A percentile compares a stretch with the other conserved stretches of the same genome.
Evolutionary conservation across 345 rosid species (phyloP).

Genomic region (Eucalyptus cloeziana): DNA sequence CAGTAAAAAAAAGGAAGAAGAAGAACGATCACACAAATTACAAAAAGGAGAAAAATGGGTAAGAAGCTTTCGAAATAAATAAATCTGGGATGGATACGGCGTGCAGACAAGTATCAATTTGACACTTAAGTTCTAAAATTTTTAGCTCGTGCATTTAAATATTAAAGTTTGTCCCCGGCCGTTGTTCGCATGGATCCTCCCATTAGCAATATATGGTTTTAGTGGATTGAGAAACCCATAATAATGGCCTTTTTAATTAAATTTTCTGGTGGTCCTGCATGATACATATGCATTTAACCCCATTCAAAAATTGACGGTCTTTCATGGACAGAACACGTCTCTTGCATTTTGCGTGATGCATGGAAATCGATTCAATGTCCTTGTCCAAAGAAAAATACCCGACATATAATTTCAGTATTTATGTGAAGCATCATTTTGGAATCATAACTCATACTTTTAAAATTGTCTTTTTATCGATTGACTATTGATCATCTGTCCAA

Average conservation of each 20-base stretch:
- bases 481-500: neutral
- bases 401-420: neutral
- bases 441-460: neutral
- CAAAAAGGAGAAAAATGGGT: neutral
- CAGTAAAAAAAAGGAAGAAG: neutral
- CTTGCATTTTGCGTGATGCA: neutral
- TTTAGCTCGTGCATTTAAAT: neutral
- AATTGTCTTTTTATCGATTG: neutral
- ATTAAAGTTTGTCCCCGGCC: neutral
- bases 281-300: neutral
- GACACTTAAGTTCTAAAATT: neutral
- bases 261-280: neutral
- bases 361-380: neutral
- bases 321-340: neutral
- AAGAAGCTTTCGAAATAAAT: neutral
- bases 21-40: too few relatives aligned
- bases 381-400: neutral
- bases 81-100: accelerated
- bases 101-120: accelerated
- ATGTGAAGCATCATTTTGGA: neutral
- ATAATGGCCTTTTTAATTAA: neutral
- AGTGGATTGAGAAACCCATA: neutral
- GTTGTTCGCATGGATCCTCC: neutral
- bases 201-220: neutral
- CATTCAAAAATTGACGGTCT: neutral